Evolutionary conservation across 306 rosid species (phyloP).

Genomic region (Sphenostylis stenocarpa): DNA sequence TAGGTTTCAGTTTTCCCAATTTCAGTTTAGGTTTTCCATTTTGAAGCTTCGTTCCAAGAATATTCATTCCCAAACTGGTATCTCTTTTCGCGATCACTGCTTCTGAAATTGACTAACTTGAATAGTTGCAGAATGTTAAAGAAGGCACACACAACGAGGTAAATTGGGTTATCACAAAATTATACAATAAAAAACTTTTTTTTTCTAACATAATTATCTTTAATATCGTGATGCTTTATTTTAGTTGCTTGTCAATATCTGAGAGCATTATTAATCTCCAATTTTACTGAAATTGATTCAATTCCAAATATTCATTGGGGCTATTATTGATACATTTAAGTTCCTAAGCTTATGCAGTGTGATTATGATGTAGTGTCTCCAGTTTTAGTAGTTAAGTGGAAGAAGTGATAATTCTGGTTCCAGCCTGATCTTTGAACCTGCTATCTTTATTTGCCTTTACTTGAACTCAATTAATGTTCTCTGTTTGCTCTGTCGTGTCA

Average conservation of each 20-base stretch:
- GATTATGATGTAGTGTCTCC: neutral
- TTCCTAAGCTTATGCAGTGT: neutral
- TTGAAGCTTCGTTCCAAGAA: slow-evolving; percentile 1
- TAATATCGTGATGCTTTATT: neutral
- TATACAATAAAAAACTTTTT: neutral
- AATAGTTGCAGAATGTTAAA: neutral
- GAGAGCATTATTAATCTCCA: slow-evolving; percentile 4
- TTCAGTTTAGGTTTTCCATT: neutral
- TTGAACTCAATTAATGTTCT: neutral
- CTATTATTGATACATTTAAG: neutral
- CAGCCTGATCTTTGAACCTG: neutral
- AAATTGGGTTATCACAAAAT: neutral
- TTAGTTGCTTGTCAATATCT: neutral
- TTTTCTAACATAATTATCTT: neutral
- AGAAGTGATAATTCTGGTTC: neutral
- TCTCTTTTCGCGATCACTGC: neutral
- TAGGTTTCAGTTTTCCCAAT: slow-evolving; percentile 9
- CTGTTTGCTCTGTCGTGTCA: neutral
- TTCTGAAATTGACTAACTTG: neutral
- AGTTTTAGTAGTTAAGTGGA: neutral
- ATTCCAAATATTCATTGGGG: slow-evolving; percentile 1
- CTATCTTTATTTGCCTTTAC: neutral
- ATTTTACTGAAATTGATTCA: neutral
- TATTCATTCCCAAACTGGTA: slow-evolving; percentile 2
- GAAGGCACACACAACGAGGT: slow-evolving; percentile 12